A percentile compares a stretch with the other conserved stretches of the same genome.
These are phyloP conservation scores for Cinchona pubescens DNA, from an alignment of 257 asterid genomes.

Conservation along the genomic window DNA sequence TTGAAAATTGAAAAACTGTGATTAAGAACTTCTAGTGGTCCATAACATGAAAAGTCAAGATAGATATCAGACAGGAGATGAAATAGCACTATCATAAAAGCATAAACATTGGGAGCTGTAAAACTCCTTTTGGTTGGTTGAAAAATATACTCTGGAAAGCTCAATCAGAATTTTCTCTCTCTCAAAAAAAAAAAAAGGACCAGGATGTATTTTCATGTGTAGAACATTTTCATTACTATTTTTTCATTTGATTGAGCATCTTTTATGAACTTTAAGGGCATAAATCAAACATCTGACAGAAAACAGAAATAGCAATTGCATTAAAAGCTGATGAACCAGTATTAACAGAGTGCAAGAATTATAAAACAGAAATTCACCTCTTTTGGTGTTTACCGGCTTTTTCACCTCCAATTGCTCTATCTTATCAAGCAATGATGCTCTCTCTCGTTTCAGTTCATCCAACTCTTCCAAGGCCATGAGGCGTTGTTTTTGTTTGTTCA, in stretches of 20 bases:
- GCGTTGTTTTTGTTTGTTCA: conserved; percentile 74
- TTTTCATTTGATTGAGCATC: not conserved
- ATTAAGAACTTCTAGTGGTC: not conserved
- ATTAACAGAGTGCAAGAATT: not conserved
- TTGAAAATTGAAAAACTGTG: not conserved
- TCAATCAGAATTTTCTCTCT: not conserved
- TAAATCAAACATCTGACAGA: not conserved
- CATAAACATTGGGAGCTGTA: not conserved
- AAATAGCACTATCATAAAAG: not conserved
- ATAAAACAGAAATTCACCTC: conserved; percentile 41
- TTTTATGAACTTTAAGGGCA: not conserved
- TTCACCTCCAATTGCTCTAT: conserved; percentile 50
- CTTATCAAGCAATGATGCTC: conserved; percentile 43
- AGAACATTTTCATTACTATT: not conserved
- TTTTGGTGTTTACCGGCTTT: conserved; percentile 29
- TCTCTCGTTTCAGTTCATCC: conserved; percentile 55
- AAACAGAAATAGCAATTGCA: too few relatives aligned
- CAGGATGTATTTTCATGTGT: not conserved
- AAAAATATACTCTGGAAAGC: not conserved
- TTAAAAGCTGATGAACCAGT: not conserved
- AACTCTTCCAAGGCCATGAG: conserved; percentile 69
- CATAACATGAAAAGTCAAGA: not conserved
- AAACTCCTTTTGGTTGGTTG: not conserved
- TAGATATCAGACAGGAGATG: not conserved
- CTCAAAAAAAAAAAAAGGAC: not conserved